Conservation (phyloP, 2,329 filamentous ascomycete species). For the Colletotrichum abscissum region DNA sequence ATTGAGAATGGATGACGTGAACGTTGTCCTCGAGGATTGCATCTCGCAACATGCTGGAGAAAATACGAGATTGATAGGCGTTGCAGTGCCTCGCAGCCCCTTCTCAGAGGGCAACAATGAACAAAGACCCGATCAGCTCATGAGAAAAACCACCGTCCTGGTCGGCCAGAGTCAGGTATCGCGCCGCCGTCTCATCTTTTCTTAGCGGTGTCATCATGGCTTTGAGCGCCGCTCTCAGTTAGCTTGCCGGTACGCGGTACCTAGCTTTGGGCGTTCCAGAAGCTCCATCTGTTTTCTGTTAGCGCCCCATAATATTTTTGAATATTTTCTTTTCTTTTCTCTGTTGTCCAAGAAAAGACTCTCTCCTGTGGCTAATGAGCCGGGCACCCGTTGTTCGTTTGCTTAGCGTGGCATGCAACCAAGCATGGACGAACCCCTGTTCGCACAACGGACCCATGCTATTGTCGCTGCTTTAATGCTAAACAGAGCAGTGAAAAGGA, state of each 20-base stretch:
- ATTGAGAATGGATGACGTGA: not conserved
- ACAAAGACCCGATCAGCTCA: not conserved
- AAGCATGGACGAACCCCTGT: conserved; percentile 13
- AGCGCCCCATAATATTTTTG: not conserved
- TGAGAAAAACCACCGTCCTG: not conserved
- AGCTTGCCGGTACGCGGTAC: not conserved
- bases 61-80: not conserved
- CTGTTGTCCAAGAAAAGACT: not conserved
- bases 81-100: not conserved
- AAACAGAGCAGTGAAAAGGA: not conserved
- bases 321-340: not conserved
- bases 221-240: conserved; percentile 20
- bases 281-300: conserved; percentile 6
- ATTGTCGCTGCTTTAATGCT: conserved; percentile 17
- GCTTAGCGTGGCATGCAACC: not conserved
- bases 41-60: not conserved
- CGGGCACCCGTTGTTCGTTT: conserved; percentile 12
- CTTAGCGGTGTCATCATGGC: conserved; percentile 18
- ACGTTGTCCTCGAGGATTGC: not conserved
- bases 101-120: not conserved
- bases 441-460: conserved; percentile 5
- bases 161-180: not conserved
- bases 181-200: conserved; percentile 30
- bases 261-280: conserved; percentile 6
- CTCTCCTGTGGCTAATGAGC: conserved; percentile 8